A percentile compares a stretch with the other conserved stretches of the same genome.
phyloP scores from a whole-genome alignment of 2,329 filamentous ascomycete species.

The Trichoderma koningii region DNA sequence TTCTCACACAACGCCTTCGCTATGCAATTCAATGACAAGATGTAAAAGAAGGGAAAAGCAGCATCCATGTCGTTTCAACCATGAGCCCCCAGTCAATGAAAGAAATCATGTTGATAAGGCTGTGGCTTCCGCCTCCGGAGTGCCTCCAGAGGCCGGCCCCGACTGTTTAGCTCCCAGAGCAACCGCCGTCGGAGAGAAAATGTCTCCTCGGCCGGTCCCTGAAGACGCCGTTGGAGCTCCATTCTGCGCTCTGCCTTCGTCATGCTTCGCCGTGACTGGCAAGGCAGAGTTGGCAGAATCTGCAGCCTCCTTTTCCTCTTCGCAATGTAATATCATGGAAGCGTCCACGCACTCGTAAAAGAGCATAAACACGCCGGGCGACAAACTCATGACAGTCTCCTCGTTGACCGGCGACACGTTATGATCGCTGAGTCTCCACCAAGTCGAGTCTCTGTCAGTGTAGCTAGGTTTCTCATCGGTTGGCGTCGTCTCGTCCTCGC shows the following conservation, averaged over 20 bases:
- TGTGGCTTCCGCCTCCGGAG: background rate
- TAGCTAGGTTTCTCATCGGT: background rate
- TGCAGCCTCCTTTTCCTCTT: conserved; percentile 30
- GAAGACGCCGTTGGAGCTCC: background rate
- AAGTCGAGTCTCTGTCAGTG: conserved; percentile 47
- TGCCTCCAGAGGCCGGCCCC: background rate
- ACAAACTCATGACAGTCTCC: conserved; percentile 70
- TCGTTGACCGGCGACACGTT: conserved; percentile 75
- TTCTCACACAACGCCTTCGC: conserved; percentile 34
- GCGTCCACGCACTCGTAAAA: conserved; percentile 82
- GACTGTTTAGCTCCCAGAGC: background rate
- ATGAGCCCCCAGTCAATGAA: background rate
- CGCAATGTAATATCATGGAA: conserved; percentile 47
- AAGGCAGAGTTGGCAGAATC: conserved; percentile 30
- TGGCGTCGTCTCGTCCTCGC: background rate
- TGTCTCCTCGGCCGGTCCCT: background rate
- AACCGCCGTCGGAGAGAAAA: background rate
- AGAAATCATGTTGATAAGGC: background rate
- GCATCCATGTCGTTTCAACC: background rate
- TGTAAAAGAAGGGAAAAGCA: background rate
- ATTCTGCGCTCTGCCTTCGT: conserved; percentile 4
- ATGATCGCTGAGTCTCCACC: conserved; percentile 93
- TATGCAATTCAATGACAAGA: conserved; percentile 31
- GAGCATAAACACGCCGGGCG: conserved; percentile 85
- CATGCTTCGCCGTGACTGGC: conserved; percentile 7